A percentile compares a stretch with the other conserved stretches of the same genome.
These are phyloP conservation scores for Phytopythium chamaehyphon DNA, from an alignment of 352 stramenopile genomes.

Conservation along the genomic window DNA sequence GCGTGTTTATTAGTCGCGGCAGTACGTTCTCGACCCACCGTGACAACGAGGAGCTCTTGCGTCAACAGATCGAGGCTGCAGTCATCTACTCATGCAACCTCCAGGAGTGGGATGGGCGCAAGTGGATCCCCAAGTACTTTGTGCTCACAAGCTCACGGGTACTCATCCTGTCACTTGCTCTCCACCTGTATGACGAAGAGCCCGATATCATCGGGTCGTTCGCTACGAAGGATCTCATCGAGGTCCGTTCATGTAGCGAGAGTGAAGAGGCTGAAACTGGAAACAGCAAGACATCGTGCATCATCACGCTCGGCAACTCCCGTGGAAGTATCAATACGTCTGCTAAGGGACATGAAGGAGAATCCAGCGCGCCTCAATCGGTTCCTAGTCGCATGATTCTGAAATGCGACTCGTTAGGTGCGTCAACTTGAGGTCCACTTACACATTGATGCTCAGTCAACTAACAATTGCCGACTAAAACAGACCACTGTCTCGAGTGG, in stretches of 20 bases:
- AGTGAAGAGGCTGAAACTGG: slow-evolving; percentile 58
- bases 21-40: slow-evolving; percentile 83
- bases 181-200: slow-evolving; percentile 87
- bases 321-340: neutral
- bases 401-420: slow-evolving; percentile 81
- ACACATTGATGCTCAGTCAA: neutral
- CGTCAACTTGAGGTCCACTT: slow-evolving; percentile 3
- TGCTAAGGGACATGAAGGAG: slow-evolving; percentile 6
- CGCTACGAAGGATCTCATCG: slow-evolving; percentile 70
- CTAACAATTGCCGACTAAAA: neutral
- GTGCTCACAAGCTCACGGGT: slow-evolving; percentile 79
- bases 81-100: slow-evolving; percentile 84
- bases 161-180: slow-evolving; percentile 70
- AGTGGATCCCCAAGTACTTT: slow-evolving; percentile 89
- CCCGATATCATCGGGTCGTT: slow-evolving; percentile 82
- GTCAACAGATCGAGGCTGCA: slow-evolving; percentile 73
- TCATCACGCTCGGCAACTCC: slow-evolving; percentile 42
- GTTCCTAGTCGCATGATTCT: slow-evolving; percentile 60
- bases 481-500: slow-evolving; percentile 86
- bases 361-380: slow-evolving; percentile 11
- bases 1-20: slow-evolving; percentile 80
- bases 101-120: slow-evolving; percentile 81
- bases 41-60: slow-evolving; percentile 83
- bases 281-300: slow-evolving; percentile 48
- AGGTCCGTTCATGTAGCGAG: slow-evolving; percentile 79